Conservation (phyloP, 129 eudicot genomes). For the Saposhnikovia divaricata region DNA sequence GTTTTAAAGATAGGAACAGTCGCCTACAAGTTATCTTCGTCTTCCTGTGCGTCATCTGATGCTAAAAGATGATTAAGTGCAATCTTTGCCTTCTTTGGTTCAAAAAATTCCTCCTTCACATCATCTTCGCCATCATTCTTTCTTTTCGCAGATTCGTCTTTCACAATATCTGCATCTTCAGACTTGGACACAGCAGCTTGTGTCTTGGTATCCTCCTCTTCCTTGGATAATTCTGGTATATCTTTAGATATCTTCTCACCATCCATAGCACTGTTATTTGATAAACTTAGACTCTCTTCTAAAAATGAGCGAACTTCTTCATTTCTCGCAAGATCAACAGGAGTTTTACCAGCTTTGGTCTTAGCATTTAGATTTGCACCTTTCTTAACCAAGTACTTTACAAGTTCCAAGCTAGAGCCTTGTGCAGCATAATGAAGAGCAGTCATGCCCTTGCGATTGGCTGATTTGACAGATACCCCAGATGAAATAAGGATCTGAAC, state of each 20-base stretch:
- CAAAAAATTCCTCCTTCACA: slow-evolving; percentile 15
- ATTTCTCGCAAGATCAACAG: slow-evolving; percentile 60
- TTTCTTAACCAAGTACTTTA: slow-evolving; percentile 78
- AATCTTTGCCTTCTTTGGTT: slow-evolving; percentile 61
- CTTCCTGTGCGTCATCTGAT: slow-evolving; percentile 76
- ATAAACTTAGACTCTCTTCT: slow-evolving; percentile 27
- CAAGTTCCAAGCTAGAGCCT: slow-evolving; percentile 77
- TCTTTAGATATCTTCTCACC: slow-evolving; percentile 31
- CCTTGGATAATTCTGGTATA: slow-evolving; percentile 18
- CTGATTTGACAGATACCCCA: slow-evolving; percentile 69
- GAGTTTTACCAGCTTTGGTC: slow-evolving; percentile 83
- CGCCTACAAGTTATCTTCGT: slow-evolving; percentile 31
- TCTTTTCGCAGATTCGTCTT: slow-evolving; percentile 50
- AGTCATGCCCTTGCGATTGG: slow-evolving; percentile 92
- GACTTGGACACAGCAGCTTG: slow-evolving; percentile 4
- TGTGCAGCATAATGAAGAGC: slow-evolving; percentile 93
- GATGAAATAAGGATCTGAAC: slow-evolving; percentile 53
- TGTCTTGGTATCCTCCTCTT: slow-evolving; percentile 17
- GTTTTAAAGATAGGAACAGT: background rate
- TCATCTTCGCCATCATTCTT: slow-evolving; percentile 35
- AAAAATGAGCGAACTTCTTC: slow-evolving; percentile 58
- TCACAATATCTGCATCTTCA: slow-evolving; percentile 19
- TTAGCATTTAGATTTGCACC: slow-evolving; percentile 50
- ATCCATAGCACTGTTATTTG: slow-evolving; percentile 19
- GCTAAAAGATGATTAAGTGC: slow-evolving; percentile 72